Base-by-base conservation (phyloP, 2,329 filamentous ascomycete genomes). In the Macrophomina pseudophaseolina region DNA sequence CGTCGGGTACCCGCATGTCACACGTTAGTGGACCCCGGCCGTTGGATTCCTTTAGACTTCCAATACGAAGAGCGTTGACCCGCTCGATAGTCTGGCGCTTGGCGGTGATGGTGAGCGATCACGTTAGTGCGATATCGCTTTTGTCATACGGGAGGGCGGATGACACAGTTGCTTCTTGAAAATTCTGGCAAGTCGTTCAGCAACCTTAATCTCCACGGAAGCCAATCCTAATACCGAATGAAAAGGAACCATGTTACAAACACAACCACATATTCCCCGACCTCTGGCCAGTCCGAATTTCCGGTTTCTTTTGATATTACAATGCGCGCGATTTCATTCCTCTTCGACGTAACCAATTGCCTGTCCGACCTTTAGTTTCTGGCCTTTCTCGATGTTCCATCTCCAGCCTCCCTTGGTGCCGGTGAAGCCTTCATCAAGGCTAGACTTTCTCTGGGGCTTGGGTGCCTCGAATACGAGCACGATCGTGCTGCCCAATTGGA, bases 391-490 rank as follows among this genome's bases (percentile, higher is more conserved):
- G 58, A 98, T 90, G 33, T 84, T 85, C 94, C 95, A 99, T 68
- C 85, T 87, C 87, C 93, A 98, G 0, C 93, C 93, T 14, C 86
- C 87, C 67, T 84, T 87, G 28, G 42, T 44, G 7, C 79, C 80
- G 66, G 83, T 83, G 77, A 86, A 88, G 1, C 88, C 86, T 65
- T 88, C 85, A 71, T 90, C 88, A 11, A 67, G 52, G 14, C 49
- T 64, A 11, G 58, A 52, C 60, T 84, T 83, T 52, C 84, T 76
- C 33, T 79, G 74, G 14, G 87, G 87, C 72, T 89, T 87, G 0
- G 95, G 95, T 12, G 95, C 95, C 80, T 99, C 96, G 75, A 99
- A 99, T 0, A 99, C 93, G 63, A 99, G 83, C 46, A 99, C 95
- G 71, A 99, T 90, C 1, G 94, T 97, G 77, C 93, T 97, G 23